These are phyloP conservation scores for Xylaria sp. DNA, from an alignment of 2,329 filamentous ascomycete genomes.

Conservation along the genomic window DNA sequence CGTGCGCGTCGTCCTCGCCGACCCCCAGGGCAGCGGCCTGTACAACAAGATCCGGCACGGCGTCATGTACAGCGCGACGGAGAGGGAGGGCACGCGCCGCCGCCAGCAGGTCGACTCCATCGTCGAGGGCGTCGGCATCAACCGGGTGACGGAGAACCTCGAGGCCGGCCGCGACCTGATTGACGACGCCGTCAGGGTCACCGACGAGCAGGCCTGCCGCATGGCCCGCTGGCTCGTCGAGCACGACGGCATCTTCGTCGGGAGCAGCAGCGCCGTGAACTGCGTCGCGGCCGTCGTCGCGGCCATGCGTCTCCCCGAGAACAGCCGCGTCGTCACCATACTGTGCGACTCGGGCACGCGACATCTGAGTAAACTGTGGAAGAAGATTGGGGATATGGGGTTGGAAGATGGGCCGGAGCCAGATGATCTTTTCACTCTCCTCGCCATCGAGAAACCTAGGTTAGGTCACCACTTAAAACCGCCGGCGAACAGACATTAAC, in stretches of 20 bases:
- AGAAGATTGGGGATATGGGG: conserved; percentile 73
- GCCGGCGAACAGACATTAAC: not conserved
- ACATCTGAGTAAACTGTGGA: conserved; percentile 88
- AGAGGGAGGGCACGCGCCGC: conserved; percentile 88
- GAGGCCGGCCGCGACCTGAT: conserved; percentile 86
- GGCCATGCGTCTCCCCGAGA: conserved; percentile 69
- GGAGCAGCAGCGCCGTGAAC: conserved; percentile 96
- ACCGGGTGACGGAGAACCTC: conserved; percentile 93
- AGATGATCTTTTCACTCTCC: conserved; percentile 60
- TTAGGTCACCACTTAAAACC: conserved; percentile 26
- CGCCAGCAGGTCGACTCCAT: conserved; percentile 94
- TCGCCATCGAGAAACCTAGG: conserved; percentile 56
- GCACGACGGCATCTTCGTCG: conserved; percentile 92
- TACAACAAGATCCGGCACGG: conserved; percentile 93
- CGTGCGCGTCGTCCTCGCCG: conserved; percentile 76
- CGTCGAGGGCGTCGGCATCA: conserved; percentile 95
- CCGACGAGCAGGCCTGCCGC: conserved; percentile 84
- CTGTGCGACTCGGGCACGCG: conserved; percentile 85
- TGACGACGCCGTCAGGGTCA: conserved; percentile 89
- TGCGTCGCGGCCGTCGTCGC: conserved; percentile 81
- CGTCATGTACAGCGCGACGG: conserved; percentile 92
- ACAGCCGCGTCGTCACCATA: conserved; percentile 80
- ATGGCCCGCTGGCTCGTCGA: conserved; percentile 99
- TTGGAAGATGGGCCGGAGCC: conserved; percentile 66
- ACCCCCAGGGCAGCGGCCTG: conserved; percentile 92